phyloP scores from a whole-genome alignment of 148 eudicot genomes.

The Cornus controversa region DNA sequence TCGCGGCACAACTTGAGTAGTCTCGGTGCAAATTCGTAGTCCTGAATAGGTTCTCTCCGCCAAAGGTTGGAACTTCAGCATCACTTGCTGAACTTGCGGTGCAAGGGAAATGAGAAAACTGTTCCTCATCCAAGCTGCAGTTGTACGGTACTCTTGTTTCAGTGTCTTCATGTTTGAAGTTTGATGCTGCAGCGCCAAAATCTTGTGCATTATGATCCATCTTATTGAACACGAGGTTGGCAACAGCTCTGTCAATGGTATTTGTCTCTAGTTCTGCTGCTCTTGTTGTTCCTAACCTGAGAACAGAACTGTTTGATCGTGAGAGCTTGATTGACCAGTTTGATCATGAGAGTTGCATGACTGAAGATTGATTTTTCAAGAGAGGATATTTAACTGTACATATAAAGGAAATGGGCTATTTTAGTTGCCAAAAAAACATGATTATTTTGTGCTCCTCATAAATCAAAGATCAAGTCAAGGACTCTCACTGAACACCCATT shows the following conservation, averaged over 20 bases:
- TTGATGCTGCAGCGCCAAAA: constrained; percentile 21
- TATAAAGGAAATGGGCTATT: not conserved
- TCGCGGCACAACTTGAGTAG: not conserved
- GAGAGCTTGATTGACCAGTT: not conserved
- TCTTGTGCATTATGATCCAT: constrained; percentile 27
- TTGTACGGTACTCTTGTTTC: constrained; percentile 13
- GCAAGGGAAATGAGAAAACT: not conserved
- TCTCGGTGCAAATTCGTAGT: not conserved
- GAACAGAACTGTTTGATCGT: not conserved
- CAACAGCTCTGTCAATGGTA: constrained; percentile 71
- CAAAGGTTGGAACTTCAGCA: constrained; percentile 46
- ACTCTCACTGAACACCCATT: not conserved
- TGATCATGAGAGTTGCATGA: too few species aligned
- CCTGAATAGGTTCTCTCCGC: constrained; percentile 5
- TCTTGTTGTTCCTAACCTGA: constrained; percentile 42
- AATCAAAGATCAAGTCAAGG: not conserved
- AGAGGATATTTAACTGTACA: not conserved
- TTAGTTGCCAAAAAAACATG: not conserved
- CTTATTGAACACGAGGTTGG: constrained; percentile 68
- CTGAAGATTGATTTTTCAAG: not conserved
- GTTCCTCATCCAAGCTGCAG: not conserved
- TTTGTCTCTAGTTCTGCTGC: constrained; percentile 51
- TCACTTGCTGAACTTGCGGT: constrained; percentile 23
- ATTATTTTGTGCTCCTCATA: not conserved
- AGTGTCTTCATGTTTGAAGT: constrained; percentile 18